Conservation (phyloP, 352 stramenopile genomes). For the Globisporangium parvum region DNA sequence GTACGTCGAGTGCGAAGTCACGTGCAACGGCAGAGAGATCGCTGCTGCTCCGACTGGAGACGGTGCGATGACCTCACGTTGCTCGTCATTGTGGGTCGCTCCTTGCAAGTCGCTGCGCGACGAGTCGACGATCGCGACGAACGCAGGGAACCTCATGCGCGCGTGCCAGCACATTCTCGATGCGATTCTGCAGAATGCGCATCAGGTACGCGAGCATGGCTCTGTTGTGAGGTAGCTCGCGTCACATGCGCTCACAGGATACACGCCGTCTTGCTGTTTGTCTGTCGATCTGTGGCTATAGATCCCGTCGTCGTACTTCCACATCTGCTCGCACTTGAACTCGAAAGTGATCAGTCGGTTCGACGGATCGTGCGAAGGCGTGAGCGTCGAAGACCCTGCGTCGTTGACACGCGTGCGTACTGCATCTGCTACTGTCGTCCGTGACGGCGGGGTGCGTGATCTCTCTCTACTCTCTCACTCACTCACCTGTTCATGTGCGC, state of each 20-base stretch:
- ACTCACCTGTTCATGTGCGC: slow-evolving; percentile 4
- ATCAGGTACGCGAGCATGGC: slow-evolving; percentile 20
- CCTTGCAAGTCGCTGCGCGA: slow-evolving; percentile 21
- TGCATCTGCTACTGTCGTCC: background rate
- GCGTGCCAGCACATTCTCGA: slow-evolving; percentile 81
- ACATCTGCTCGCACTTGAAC: slow-evolving; percentile 75
- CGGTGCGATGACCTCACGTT: no score
- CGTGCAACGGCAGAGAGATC: background rate
- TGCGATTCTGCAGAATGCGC: slow-evolving; percentile 62
- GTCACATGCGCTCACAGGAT: no score
- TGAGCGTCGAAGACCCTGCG: slow-evolving; percentile 48
- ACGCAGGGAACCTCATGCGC: slow-evolving; percentile 78
- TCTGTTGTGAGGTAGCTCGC: background rate
- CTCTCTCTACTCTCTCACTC: background rate
- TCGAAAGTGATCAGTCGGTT: slow-evolving; percentile 67
- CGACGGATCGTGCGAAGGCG: slow-evolving; percentile 48
- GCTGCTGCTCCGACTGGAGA: background rate
- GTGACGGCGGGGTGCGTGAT: background rate
- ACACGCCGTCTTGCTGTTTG: background rate
- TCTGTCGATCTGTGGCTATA: slow-evolving; percentile 6
- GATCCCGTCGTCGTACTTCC: slow-evolving; percentile 68
- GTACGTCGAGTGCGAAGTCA: slow-evolving; percentile 11
- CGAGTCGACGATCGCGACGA: slow-evolving; percentile 26
- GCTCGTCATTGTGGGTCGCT: background rate
- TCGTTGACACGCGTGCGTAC: slow-evolving; percentile 46